These are phyloP conservation scores for Scleroderma citrinum DNA, from an alignment of 768 basidiomycete genomes.

Conservation along the genomic window DNA sequence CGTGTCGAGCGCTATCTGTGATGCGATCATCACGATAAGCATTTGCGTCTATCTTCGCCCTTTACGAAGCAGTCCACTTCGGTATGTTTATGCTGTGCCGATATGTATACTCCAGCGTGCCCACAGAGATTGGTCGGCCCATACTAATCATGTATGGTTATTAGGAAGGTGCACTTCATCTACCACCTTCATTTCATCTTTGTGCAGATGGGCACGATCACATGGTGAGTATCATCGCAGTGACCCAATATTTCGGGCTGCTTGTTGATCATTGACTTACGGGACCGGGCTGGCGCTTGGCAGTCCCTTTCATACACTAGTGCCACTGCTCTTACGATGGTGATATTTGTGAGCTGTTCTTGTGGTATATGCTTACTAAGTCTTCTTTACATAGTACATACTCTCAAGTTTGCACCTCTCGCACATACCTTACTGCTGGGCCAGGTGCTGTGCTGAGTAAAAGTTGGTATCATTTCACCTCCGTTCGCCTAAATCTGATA, in stretches of 20 bases:
- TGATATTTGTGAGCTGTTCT: conserved; percentile 6
- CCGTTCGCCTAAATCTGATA: not conserved
- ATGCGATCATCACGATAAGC: conserved; percentile 13
- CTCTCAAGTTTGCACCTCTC: conserved; percentile 1
- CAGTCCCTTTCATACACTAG: no score
- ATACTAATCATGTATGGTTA: not conserved
- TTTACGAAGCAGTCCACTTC: conserved; percentile 4
- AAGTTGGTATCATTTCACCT: not conserved
- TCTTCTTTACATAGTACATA: conserved; percentile 9
- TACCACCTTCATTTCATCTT: conserved; percentile 9
- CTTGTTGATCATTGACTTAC: no score
- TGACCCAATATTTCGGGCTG: no score
- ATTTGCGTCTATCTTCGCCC: conserved; percentile 13
- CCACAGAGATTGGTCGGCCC: no score
- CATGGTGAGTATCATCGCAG: conserved; percentile 9
- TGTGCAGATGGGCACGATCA: conserved; percentile 16
- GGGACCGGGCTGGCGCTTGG: no score
- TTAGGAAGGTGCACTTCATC: conserved; percentile 10
- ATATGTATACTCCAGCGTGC: no score
- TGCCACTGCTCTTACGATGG: conserved; percentile 8
- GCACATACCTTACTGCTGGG: conserved; percentile 4
- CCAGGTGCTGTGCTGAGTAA: conserved; percentile 12
- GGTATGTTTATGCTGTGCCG: conserved; percentile 8
- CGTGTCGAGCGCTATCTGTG: conserved; percentile 16
- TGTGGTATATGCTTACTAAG: no score